Conservation (phyloP, 805 yeast species). For the Barnettozyma sucrosica region DNA sequence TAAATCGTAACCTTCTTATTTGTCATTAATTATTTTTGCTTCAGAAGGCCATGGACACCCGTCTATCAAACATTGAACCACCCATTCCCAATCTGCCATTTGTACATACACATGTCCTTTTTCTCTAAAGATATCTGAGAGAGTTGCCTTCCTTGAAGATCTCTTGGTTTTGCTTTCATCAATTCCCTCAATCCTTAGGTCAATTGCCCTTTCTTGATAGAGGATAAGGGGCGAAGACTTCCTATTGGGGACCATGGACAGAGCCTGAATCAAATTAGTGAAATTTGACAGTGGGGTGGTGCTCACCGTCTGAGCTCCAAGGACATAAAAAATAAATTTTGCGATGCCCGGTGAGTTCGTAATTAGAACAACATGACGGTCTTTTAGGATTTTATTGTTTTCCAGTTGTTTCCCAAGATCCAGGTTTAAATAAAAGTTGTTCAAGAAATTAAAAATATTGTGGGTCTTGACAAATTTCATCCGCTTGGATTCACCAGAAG, state of each 20-base stretch:
- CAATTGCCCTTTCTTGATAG: slow-evolving; percentile 4
- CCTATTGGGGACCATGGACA: slow-evolving; percentile 4
- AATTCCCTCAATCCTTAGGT: background rate
- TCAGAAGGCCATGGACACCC: slow-evolving; percentile 23
- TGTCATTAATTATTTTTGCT: background rate
- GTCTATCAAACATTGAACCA: slow-evolving; percentile 53
- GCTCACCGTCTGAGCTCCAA: slow-evolving; percentile 34
- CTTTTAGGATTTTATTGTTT: slow-evolving; percentile 29
- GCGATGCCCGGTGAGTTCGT: slow-evolving; percentile 25
- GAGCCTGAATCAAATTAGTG: slow-evolving; percentile 2
- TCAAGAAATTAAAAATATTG: slow-evolving; percentile 40
- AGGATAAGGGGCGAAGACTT: slow-evolving; percentile 7
- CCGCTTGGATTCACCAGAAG: slow-evolving; percentile 62
- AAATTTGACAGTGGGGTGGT: slow-evolving; percentile 3
- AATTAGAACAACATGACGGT: slow-evolving; percentile 18
- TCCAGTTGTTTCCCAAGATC: slow-evolving; percentile 36
- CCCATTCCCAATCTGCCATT: slow-evolving; percentile 59
- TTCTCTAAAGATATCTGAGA: background rate
- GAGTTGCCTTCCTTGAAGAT: background rate
- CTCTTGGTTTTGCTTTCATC: background rate
- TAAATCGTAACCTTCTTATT: background rate
- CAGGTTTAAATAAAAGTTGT: slow-evolving; percentile 29
- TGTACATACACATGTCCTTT: slow-evolving; percentile 14
- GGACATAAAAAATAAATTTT: slow-evolving; percentile 39
- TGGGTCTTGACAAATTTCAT: slow-evolving; percentile 41